Base-by-base conservation (phyloP, 257 asterid genomes). In the Ajuga chamaepitys region DNA sequence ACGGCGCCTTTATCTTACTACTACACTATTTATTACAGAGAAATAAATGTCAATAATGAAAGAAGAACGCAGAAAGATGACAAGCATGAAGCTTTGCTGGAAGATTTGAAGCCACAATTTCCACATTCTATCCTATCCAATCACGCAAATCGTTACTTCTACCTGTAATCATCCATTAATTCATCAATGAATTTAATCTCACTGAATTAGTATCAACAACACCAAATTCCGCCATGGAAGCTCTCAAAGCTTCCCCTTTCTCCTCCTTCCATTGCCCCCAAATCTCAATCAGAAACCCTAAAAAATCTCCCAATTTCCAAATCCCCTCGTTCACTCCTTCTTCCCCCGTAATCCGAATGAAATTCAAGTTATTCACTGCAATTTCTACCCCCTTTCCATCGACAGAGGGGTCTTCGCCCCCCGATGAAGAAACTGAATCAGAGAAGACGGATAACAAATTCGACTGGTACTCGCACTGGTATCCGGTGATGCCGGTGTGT, bases 381-480 rank as follows among this genome's bases (percentile, higher is more conserved):
- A 3, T 77, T 45, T 81, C 86, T 54, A 80, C 85, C 22, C 42
- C 64, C 9, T 70, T 69, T 22, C 53, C 62, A 9, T 16, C 74
- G 2, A 53, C 78, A 5, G 89, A 74, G 21, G 75, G 67, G 2
- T 54, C 71, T 9, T 62, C 45, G 13, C 47, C 78, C 3, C 32
- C 74, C 9, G 83, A 77, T 40, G 50, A 78, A 38, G 80, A 80
- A 35, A 16, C 28, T 20, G 77, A 76, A 65, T 48, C 52, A 1
- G 66, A 65, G 28, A 68, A 24, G 20, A 52, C 17, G 12, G 82
- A 62, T 62, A 89, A 82, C 64, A 91, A 75, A 21, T 91, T 88
- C 34, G 90, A 91, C 16, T 91, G 97, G 97, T 78, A 79, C n/a
- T 76, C 86, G 13, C 71, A 91, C n/a, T 91, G 97, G 96, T 91